Conservation (phyloP, 305 asterid genomes). For the Monarda citriodora region DNA sequence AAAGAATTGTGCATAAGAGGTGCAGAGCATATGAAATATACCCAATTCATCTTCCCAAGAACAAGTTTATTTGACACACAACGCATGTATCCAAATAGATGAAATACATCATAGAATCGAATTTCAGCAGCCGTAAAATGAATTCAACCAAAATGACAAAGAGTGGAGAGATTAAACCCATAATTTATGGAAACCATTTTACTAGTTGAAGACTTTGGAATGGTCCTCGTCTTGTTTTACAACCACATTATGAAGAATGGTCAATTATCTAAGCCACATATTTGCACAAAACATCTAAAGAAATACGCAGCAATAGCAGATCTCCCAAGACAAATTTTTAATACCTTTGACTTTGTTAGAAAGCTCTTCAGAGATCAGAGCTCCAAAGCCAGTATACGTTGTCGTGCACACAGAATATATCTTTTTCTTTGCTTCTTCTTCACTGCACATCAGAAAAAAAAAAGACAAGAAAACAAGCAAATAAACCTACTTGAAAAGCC, state of each 20-base stretch:
- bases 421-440: constrained; percentile 96
- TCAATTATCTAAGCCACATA: background rate
- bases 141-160: background rate
- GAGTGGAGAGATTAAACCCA: background rate
- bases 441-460: constrained; percentile 58
- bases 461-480: constrained; percentile 20
- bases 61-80: background rate
- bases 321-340: background rate
- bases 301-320: background rate
- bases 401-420: constrained; percentile 87
- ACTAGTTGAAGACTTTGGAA: background rate
- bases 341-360: constrained; percentile 91
- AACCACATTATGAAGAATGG: constrained; percentile 3
- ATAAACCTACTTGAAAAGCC: background rate
- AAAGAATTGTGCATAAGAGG: constrained; percentile 4
- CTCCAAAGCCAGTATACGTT: constrained; percentile 91
- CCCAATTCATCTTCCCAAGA: constrained; percentile 7
- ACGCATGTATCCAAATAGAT: background rate
- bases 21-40: background rate
- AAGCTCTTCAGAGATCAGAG: constrained; percentile 84
- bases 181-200: background rate
- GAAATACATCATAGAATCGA: background rate
- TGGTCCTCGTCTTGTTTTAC: background rate
- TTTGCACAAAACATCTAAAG: background rate
- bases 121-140: background rate